A percentile compares a stretch with the other conserved stretches of the same genome.
These are phyloP conservation scores for Neonectria faginata DNA, from an alignment of 2,329 filamentous ascomycete species.

Conservation along the genomic window DNA sequence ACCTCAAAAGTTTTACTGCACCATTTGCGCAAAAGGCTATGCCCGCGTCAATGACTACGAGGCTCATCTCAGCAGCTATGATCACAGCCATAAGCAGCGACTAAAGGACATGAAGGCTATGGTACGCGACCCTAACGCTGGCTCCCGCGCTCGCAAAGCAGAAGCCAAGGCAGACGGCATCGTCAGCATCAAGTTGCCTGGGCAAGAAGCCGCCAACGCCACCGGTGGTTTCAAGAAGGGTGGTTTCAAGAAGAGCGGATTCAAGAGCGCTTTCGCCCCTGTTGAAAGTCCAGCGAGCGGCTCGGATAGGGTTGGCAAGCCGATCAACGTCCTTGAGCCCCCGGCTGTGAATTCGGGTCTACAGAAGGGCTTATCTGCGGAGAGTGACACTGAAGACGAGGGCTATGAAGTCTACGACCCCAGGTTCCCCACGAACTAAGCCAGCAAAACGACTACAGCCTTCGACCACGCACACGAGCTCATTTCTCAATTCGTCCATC, in stretches of 20 bases:
- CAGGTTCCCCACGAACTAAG: constrained; percentile 69
- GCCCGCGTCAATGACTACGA: constrained; percentile 96
- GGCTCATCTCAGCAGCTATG: constrained; percentile 92
- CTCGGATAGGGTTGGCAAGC: constrained; percentile 55
- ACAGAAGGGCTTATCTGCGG: constrained; percentile 48
- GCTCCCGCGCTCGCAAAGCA: constrained; percentile 73
- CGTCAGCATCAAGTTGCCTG: constrained; percentile 73
- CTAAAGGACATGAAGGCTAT: constrained; percentile 90
- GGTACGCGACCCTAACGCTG: constrained; percentile 76
- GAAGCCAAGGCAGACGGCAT: constrained; percentile 78
- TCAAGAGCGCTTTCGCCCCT: constrained; percentile 79
- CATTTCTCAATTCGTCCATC: neutral
- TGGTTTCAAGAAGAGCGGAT: constrained; percentile 85
- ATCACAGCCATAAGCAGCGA: constrained; percentile 93
- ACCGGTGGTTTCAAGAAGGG: constrained; percentile 71
- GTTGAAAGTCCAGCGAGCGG: constrained; percentile 54
- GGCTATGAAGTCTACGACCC: constrained; percentile 77
- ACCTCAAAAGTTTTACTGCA: constrained; percentile 80
- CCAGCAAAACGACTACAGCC: neutral
- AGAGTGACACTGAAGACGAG: constrained; percentile 77
- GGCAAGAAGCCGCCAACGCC: constrained; percentile 44
- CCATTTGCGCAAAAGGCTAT: constrained; percentile 93
- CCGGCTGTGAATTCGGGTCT: constrained; percentile 36
- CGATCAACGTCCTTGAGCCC: constrained; percentile 36
- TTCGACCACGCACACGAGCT: neutral